phyloP scores from a whole-genome alignment of 805 yeast species.

The Cyberlindnera meyerae region DNA sequence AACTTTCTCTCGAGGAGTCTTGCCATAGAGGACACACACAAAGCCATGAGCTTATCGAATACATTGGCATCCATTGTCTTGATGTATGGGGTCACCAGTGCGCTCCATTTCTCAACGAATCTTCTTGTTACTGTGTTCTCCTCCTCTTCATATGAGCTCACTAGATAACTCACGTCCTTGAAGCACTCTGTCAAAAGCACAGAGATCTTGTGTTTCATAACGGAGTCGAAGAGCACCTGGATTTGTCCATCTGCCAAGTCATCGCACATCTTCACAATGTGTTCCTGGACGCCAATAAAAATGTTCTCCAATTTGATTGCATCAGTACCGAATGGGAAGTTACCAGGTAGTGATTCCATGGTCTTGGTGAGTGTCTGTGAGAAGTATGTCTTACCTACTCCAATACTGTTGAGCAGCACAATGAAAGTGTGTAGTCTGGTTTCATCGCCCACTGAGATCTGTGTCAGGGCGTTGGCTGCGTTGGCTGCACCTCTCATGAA shows the following conservation, averaged over 20 bases:
- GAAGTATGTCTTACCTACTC: conserved; percentile 56
- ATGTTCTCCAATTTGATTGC: conserved; percentile 24
- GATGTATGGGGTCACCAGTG: conserved; percentile 59
- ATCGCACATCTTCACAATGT: conserved; percentile 25
- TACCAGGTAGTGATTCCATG: conserved; percentile 28
- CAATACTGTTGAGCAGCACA: conserved; percentile 67
- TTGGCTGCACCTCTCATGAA: conserved; percentile 40
- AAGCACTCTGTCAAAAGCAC: conserved; percentile 39
- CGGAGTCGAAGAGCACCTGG: conserved; percentile 42
- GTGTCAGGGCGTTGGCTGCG: conserved; percentile 36
- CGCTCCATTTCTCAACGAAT: conserved; percentile 63
- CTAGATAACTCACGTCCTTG: conserved; percentile 24
- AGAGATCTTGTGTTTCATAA: conserved; percentile 40
- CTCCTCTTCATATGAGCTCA: conserved; percentile 29
- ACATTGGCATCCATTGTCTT: conserved; percentile 51
- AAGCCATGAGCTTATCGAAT: conserved; percentile 43
- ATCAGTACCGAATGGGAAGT: conserved; percentile 36
- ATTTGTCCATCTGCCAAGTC: conserved; percentile 35
- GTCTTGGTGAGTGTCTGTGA: conserved; percentile 32
- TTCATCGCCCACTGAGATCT: conserved; percentile 37
- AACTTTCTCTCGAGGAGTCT: conserved; percentile 59
- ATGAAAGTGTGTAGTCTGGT: conserved; percentile 55
- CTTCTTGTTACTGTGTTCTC: conserved; percentile 34
- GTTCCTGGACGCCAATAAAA: conserved; percentile 23
- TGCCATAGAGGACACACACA: conserved; percentile 52